phyloP scores from a whole-genome alignment of 345 rosid species.

The Pseudoturritis turrita region DNA sequence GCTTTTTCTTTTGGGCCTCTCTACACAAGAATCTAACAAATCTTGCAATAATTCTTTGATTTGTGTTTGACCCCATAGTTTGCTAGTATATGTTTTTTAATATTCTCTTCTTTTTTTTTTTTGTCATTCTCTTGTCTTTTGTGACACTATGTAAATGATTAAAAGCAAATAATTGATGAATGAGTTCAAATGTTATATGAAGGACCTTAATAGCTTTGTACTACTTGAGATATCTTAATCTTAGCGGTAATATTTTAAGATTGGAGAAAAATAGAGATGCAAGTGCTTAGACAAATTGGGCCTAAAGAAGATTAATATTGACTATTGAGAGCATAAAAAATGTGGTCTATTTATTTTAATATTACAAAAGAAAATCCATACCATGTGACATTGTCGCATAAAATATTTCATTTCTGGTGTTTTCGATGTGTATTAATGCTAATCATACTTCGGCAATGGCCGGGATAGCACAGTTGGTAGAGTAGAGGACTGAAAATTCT shows the following conservation, averaged over 20 bases:
- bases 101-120: not conserved
- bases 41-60: slow-evolving; percentile 28
- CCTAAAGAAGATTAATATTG: not conserved
- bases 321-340: not conserved
- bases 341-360: not conserved
- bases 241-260: not conserved
- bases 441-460: no score
- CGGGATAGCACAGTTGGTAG: no score
- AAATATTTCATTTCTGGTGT: not conserved
- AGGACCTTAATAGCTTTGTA: not conserved
- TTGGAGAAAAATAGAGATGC: not conserved
- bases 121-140: slow-evolving; percentile 32
- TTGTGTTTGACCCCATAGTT: slow-evolving; percentile 28
- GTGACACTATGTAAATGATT: slow-evolving; percentile 33
- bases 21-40: slow-evolving; percentile 30
- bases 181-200: slow-evolving; percentile 7
- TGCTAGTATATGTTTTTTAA: not conserved
- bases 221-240: not conserved
- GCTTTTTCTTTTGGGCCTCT: slow-evolving; percentile 13
- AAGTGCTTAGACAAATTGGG: not conserved
- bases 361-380: not conserved
- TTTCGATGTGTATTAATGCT: slow-evolving; percentile 7
- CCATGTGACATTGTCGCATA: not conserved
- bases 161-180: slow-evolving; percentile 25
- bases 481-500: no score